Base-by-base conservation (phyloP, 495 filamentous ascomycete species). In the Annulohypoxylon nitens region DNA sequence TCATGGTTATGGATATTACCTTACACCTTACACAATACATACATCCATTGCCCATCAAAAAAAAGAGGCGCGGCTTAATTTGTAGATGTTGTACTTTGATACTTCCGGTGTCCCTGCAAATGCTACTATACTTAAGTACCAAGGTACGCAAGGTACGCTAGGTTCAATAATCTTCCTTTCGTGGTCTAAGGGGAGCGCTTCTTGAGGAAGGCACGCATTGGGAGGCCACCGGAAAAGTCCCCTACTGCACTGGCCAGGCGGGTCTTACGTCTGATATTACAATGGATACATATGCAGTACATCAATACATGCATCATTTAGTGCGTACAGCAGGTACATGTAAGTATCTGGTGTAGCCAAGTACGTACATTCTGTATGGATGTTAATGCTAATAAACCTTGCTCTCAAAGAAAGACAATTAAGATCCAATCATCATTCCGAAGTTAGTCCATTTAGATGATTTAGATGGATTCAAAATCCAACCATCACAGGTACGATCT, bases 401-500 rank as follows among this genome's bases (percentile, higher is more conserved):
- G 51, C 12, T 55, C 43, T 18, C 48, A 61, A 37, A 37, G 26
- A 68, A 60, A 68, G 51, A 64, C 73, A 53, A 64, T 45, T 61
- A 45, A 64, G 61, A 71, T 61, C 73, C 71, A 74, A 74, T 74
- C 71, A 74, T 30, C 25, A 10, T 50, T 58, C 67, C 71, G 71
- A 74, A 70, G 59, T 67, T 67, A 54, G 62, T 62, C 53, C 53
- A 57, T 57, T 57, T 57, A 57, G 33, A 37, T 53, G 62, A 57
- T 57, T 57, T 57, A 57, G 33, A 37, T 53, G 62, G 51, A 20
- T 39, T 70, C 41, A 36, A 33, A 54, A 70, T 62, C 61, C 67
- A 65, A 67, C 67, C 57, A 69, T 70, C 66, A 74, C 66, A 74
- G 71, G 71, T 70, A 70, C 71, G 57, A 74, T 74, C 71, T 74